phyloP scores from a whole-genome alignment of 2,329 filamentous ascomycete species.

The Pseudogymnoascus sp. region DNA sequence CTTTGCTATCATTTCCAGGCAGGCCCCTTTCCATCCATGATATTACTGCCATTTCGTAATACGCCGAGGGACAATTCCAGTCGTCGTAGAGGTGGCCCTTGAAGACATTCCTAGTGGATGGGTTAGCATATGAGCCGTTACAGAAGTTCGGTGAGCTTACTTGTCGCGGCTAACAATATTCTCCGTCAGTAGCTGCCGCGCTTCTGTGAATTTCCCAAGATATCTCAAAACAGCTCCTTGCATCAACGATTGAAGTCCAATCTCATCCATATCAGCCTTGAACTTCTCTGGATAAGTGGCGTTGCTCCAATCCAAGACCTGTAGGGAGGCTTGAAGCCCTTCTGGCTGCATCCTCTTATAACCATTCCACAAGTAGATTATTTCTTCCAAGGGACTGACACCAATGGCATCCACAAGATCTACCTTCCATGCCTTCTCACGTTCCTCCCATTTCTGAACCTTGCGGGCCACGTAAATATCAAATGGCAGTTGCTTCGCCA shows the following conservation, averaged over 20 bases:
- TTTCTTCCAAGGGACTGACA: conserved; percentile 74
- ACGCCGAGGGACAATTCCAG: conserved; percentile 63
- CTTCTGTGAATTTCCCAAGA: conserved; percentile 53
- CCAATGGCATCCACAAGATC: conserved; percentile 74
- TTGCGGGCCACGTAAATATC: conserved; percentile 80
- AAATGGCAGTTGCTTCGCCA: conserved; percentile 83
- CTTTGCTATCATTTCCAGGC: conserved; percentile 25
- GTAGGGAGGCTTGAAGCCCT: conserved; percentile 56
- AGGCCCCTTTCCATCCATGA: conserved; percentile 59
- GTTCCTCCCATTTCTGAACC: conserved; percentile 77
- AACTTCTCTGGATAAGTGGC: conserved; percentile 41
- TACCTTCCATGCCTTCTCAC: conserved; percentile 57
- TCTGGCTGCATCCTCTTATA: conserved; percentile 65
- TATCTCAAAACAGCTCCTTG: conserved; percentile 58
- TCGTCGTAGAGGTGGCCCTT: conserved; percentile 57
- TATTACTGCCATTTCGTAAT: conserved; percentile 80
- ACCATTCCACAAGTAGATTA: conserved; percentile 91
- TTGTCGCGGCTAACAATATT: conserved; percentile 57
- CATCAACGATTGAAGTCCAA: conserved; percentile 57
- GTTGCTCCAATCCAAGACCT: conserved; percentile 56
- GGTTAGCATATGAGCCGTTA: not conserved
- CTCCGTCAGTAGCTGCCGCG: conserved; percentile 52
- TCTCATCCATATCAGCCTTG: conserved; percentile 48
- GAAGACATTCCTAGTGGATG: conserved; percentile 29
- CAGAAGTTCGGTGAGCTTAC: conserved; percentile 31